Evolutionary conservation across 805 yeast species (phyloP).

Genomic region (Ogataea pilisensis): DNA sequence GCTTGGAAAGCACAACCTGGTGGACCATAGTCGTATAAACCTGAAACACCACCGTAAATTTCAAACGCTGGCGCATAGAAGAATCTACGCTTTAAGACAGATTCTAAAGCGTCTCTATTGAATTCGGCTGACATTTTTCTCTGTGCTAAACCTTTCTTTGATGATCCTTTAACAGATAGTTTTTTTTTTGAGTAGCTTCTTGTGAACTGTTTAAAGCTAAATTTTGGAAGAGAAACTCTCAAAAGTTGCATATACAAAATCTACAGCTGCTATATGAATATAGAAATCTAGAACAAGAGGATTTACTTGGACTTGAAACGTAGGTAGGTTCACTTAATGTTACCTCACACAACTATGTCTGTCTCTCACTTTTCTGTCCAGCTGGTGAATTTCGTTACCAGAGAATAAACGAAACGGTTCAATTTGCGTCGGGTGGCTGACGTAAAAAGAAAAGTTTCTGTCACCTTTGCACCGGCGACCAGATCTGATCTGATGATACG

Average conservation of each 20-base stretch:
- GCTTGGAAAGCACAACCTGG: conserved; percentile 99
- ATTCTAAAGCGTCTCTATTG: conserved; percentile 84
- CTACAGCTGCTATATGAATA: neutral
- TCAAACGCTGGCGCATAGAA: conserved; percentile 98
- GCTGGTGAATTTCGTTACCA: too few relatives aligned
- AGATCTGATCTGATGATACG: too few relatives aligned
- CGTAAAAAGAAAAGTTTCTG: too few relatives aligned
- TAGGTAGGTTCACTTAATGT: too few relatives aligned
- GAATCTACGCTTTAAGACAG: conserved; percentile 89
- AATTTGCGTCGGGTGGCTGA: too few relatives aligned
- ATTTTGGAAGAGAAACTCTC: conserved; percentile 1
- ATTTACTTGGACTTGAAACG: too few relatives aligned
- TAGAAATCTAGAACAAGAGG: too few relatives aligned
- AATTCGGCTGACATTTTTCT: conserved; percentile 36
- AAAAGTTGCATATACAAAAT: conserved; percentile 5
- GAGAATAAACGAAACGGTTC: too few relatives aligned
- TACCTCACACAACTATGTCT: too few relatives aligned
- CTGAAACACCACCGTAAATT: conserved; percentile 97
- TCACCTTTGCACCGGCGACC: too few relatives aligned
- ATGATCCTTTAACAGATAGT: conserved; percentile 10
- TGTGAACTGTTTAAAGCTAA: conserved; percentile 6
- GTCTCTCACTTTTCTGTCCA: too few relatives aligned
- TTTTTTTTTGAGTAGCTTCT: conserved; percentile 11
- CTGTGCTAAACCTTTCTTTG: conserved; percentile 12
- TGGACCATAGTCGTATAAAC: conserved; percentile 97